Evolutionary conservation across 2,329 filamentous ascomycete genomes (phyloP).

Genomic region (Penicillium sp.): DNA sequence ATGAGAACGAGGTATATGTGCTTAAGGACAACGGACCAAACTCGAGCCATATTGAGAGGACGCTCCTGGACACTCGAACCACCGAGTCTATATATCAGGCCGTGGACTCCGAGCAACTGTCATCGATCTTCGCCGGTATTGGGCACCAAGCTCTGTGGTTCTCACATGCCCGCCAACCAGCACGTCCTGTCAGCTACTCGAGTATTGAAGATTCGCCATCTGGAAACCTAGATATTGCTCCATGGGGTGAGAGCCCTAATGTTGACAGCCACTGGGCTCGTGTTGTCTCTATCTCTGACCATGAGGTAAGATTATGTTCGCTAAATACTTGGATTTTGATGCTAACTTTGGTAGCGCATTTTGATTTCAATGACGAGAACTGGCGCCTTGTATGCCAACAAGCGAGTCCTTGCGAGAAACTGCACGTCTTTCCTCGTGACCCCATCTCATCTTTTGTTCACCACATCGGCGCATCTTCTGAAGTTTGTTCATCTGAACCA

Average conservation of each 20-base stretch:
- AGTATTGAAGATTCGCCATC: conserved; percentile 19
- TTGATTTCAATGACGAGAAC: conserved; percentile 68
- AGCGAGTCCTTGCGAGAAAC: conserved; percentile 71
- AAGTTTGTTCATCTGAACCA: conserved; percentile 85
- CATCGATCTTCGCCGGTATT: conserved; percentile 38
- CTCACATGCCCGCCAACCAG: conserved; percentile 27
- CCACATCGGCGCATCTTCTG: conserved; percentile 84
- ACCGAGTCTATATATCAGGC: conserved; percentile 32
- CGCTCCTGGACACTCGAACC: conserved; percentile 33
- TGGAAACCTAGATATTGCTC: conserved; percentile 17
- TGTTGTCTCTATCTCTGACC: conserved; percentile 36
- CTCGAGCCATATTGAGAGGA: conserved; percentile 32
- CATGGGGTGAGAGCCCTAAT: conserved; percentile 34
- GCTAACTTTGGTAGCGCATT: conserved; percentile 39
- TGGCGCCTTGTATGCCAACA: conserved; percentile 76
- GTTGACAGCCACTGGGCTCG: conserved; percentile 41
- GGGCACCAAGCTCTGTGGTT: conserved; percentile 39
- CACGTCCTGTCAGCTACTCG: conserved; percentile 32
- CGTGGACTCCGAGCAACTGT: conserved; percentile 33
- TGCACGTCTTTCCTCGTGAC: conserved; percentile 90
- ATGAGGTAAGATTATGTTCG: conserved; percentile 34
- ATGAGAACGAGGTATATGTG: conserved; percentile 43
- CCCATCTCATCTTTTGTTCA: conserved; percentile 79
- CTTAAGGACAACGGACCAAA: conserved; percentile 37
- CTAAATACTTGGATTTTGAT: not conserved